Evolutionary conservation across 2,329 filamentous ascomycete genomes (phyloP), one percentile per base, ranked within the genome.

Genomic region (Bretziella fagacearum): DNA sequence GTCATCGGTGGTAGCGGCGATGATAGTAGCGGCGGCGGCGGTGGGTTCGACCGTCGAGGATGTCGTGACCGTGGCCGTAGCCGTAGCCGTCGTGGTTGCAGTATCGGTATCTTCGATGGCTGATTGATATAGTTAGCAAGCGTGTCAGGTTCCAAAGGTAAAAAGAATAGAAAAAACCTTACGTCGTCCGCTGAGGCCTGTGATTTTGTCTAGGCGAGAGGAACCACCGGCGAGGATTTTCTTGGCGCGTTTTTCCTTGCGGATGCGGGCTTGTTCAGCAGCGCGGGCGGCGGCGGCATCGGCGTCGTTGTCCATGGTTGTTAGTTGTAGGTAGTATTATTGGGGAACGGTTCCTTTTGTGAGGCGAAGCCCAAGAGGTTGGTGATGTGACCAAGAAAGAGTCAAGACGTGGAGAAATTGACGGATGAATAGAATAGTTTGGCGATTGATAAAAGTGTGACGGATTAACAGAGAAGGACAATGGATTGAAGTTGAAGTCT

Each of bases 211-310:
- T 52, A 91, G 63, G 51, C 84, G 67, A 32, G 77, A 71, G 15
- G 76, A 73, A 49, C 80, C 83, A 51, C 79, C 77, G 43, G 78
- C 75, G 56, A 72, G 74, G 62, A 87, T 77, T 67, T 87, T 89
- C 49, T 81, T 82, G 60, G 85, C 79, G 42, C 83, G 73, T 32
- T 81, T 76, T 60, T 87, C 82, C 61, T 85, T 84, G 55, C 84
- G 79, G 49, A 84, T 68, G 40, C 82, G 77, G 30, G 79, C 79
- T 62, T 84, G 78, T 53, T 80, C 74, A 22, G 69, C 63, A 2
- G 74, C 72, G 51, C 71, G 64, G 50, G 67, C 63, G 11, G 70
- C 65, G 2, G 67, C 69, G 1, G 67, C 66, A 51, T 72, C 68
- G 41, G 67, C 65, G 39, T 42, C 39, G 26, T 44, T 47, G n/a